These are phyloP conservation scores for Botrytis paeoniae DNA, from an alignment of 2,329 filamentous ascomycete genomes.

Conservation along the genomic window DNA sequence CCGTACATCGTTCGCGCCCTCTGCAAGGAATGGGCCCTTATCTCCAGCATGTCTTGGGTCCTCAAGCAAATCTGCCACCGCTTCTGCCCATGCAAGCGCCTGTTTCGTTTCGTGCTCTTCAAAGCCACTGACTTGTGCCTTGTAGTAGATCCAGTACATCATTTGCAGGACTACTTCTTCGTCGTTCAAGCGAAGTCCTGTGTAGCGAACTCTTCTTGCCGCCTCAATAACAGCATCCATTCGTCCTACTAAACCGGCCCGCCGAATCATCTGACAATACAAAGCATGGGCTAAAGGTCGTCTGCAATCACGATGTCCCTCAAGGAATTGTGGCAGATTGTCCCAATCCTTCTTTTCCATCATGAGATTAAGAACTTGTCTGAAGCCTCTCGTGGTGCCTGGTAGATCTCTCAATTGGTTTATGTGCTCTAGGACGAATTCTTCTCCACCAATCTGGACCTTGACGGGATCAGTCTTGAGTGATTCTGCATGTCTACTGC, in stretches of 20 bases:
- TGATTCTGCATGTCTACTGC: constrained; percentile 44
- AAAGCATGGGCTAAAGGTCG: background rate
- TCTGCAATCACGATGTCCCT: constrained; percentile 30
- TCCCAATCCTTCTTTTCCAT: constrained; percentile 37
- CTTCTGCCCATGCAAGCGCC: constrained; percentile 35
- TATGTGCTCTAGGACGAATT: constrained; percentile 35
- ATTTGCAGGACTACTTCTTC: constrained; percentile 23
- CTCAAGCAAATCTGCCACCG: constrained; percentile 34
- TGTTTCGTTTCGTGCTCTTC: constrained; percentile 29
- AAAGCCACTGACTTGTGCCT: constrained; percentile 30
- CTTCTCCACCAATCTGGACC: constrained; percentile 56
- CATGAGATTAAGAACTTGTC: constrained; percentile 33
- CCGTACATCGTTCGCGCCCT: constrained; percentile 38
- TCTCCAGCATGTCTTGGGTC: constrained; percentile 30
- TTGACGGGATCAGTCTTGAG: constrained; percentile 55
- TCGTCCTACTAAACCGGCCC: constrained; percentile 23
- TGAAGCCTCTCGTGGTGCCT: constrained; percentile 17
- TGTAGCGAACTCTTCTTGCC: constrained; percentile 30
- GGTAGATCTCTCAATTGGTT: constrained; percentile 29
- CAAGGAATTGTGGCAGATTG: constrained; percentile 36
- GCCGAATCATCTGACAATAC: constrained; percentile 24
- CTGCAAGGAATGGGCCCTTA: background rate
- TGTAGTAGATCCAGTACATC: constrained; percentile 28
- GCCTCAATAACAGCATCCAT: constrained; percentile 36
- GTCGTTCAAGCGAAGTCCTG: constrained; percentile 32